Percentiles rank a stretch among this genome's conserved stretches.
Evolutionary conservation across 495 filamentous ascomycete species (phyloP).

Genomic region (Talaromyces stipitatus): DNA sequence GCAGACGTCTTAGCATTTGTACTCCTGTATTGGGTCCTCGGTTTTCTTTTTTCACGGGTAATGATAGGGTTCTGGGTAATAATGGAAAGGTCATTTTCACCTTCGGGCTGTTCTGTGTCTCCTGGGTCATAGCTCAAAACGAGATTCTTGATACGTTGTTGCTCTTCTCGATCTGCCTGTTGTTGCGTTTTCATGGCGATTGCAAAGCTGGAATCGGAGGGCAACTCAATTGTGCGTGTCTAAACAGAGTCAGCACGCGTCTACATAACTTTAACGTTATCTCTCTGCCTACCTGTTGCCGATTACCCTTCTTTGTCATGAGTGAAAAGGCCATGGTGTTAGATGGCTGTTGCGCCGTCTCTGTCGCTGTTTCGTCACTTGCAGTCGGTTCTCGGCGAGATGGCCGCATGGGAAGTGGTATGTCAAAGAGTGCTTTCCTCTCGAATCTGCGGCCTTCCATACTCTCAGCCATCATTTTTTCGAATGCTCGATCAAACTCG

Average conservation of each 20-base stretch:
- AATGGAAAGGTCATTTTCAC: slow-evolving; percentile 27
- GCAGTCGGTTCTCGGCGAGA: slow-evolving; percentile 52
- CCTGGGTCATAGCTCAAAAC: slow-evolving; percentile 93
- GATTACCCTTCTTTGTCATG: slow-evolving; percentile 92
- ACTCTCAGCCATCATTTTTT: slow-evolving; percentile 98
- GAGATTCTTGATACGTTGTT: slow-evolving; percentile 94
- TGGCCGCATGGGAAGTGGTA: slow-evolving; percentile 81
- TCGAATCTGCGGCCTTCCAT: slow-evolving; percentile 90
- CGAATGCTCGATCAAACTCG: slow-evolving; percentile 96
- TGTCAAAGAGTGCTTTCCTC: slow-evolving; percentile 86
- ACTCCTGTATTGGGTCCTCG: slow-evolving; percentile 11
- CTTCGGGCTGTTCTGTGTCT: slow-evolving; percentile 67
- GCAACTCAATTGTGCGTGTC: slow-evolving; percentile 90
- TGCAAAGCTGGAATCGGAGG: slow-evolving; percentile 90
- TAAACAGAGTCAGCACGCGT: slow-evolving; percentile 23
- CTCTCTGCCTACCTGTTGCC: slow-evolving; percentile 60
- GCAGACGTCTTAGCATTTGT: slow-evolving; percentile 6
- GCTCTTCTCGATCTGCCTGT: slow-evolving; percentile 89
- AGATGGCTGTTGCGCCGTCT: slow-evolving; percentile 25
- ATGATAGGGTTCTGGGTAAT: slow-evolving; percentile 12
- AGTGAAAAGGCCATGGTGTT: slow-evolving; percentile 90
- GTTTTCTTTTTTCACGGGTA: slow-evolving; percentile 11
- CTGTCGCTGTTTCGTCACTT: slow-evolving; percentile 32
- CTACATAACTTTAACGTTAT: slow-evolving; percentile 12
- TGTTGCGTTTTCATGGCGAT: slow-evolving; percentile 93